Base-by-base conservation (phyloP, 345 rosid species). In the Populus pruinosa region DNA sequence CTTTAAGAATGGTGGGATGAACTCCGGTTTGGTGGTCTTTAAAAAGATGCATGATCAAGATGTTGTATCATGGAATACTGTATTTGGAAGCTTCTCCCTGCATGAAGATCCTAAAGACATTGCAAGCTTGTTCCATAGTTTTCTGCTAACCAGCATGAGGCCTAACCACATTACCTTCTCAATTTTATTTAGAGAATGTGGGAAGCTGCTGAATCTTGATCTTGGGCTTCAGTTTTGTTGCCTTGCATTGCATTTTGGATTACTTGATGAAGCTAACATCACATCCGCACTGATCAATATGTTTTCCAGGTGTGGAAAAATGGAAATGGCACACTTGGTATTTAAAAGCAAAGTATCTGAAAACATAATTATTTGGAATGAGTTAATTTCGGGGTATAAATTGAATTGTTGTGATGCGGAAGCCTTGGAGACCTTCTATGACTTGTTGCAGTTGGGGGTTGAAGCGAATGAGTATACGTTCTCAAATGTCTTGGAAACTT, bases 1-100 rank as follows among this genome's bases (percentile, higher is more conserved):
- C 72, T 75, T 68, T 33, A 84, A 86, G 74, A 74, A 23, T 78
- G 76, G 78, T 20, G 53, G 8, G 70, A 74, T 29, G 43, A 55
- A 74, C 2, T 73, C n/a, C 53, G 87, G 84, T 67, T 50, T 78
- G 69, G 69, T 76, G 27, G 70, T 84, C 41, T 86, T 84, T 47
- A 33, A 73, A 38, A 66, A 63, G 47, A 78, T 84, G 79, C 43
- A 17, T 23, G 68, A 71, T 61, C 78, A 67, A 76, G 89, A 86
- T 78, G 68, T 82, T n/a, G 80, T 84, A 69, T 63, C 87, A 4
- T 86, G 85, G 85, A 86, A 86, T 74, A 80, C 87, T 49, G 33
- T 80, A 27, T 76, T 84, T 21, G 82, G 82, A 20, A 82, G 78
- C 55, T 77, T 79, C 70, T 63, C 69, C 59, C 72, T 67, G 25